These are phyloP conservation scores for Clavispora santaluciae DNA, from an alignment of 805 yeast genomes.

Conservation along the genomic window DNA sequence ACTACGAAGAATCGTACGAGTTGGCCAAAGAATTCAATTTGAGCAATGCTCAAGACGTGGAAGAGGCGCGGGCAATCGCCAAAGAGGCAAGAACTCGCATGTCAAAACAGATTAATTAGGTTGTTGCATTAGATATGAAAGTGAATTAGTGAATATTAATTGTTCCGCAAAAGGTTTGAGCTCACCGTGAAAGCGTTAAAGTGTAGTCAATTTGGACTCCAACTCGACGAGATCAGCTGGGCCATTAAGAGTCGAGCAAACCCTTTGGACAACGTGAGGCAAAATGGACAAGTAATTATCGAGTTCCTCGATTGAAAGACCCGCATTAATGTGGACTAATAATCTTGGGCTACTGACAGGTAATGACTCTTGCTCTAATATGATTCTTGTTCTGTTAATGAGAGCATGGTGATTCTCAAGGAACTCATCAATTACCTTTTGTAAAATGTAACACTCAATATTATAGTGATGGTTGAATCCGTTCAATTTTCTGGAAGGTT, in stretches of 20 bases:
- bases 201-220: conserved; percentile 19
- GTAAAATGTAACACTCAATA: conserved; percentile 58
- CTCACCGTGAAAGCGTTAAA: not conserved
- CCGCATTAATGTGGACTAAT: conserved; percentile 27
- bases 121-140: not conserved
- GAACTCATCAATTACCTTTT: conserved; percentile 56
- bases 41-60: conserved; percentile 81
- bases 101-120: conserved; percentile 10
- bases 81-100: conserved; percentile 66
- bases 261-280: conserved; percentile 16
- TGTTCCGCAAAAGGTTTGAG: not conserved
- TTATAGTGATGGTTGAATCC: conserved; percentile 42
- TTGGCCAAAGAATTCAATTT: conserved; percentile 63
- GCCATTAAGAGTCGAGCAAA: conserved; percentile 19
- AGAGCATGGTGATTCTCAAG: conserved; percentile 50
- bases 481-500: conserved; percentile 37
- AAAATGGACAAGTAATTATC: conserved; percentile 20
- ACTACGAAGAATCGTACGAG: conserved; percentile 64
- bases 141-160: conserved; percentile 1
- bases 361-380: conserved; percentile 55
- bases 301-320: conserved; percentile 26
- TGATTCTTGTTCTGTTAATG: conserved; percentile 57
- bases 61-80: conserved; percentile 82
- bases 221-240: conserved; percentile 24
- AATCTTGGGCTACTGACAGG: conserved; percentile 34